Evolutionary conservation across 306 rosid species (phyloP), one percentile per base, ranked within the genome.

Genomic region (Quercus dentata): DNA sequence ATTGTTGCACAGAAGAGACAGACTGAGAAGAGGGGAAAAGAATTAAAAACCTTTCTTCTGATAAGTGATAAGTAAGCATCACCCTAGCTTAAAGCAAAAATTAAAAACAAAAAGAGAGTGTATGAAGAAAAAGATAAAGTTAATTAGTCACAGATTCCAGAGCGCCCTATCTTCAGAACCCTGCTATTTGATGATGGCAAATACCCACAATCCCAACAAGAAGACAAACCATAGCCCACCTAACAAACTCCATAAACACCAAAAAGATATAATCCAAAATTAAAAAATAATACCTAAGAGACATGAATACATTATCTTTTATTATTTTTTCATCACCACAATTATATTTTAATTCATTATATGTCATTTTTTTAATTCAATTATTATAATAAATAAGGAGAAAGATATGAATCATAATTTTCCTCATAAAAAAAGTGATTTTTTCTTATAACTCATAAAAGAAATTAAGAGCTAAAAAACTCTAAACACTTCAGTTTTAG

Each of bases 171-270:
- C 83, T 59, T 79, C 76, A 72, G 56, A 27, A 78, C 75, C 56
- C 76, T 74, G 46, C 55, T 67, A 5, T 14, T 72, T 78, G 41
- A 69, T 85, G 86, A 84, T 83, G 76, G 85, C 90, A 83, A 76
- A 74, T 81, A 77, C 89, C 91, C 88, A 76, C 86, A 85, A 83
- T 83, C 71, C 84, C 85, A 85, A 83, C 90, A 83, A 88, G 27
- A 84, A 86, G 93, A 94, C 97, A 92, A 83, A 83, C 57, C 76
- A 71, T 73, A 75, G 79, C 89, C 92, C 92, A 88, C 97, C 94
- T 46, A 90, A 77, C 88, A 79, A 74, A 63, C 75, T 69, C 87
- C 52, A 4, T 33, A 33, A 67, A 65, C 71, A 31, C 67, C 74
- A 75, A 75, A 75, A 76, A 81, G 72, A 21, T 27, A 55, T 13